phyloP scores from a whole-genome alignment of 768 basidiomycete species.

The Termitomyces titanicus region DNA sequence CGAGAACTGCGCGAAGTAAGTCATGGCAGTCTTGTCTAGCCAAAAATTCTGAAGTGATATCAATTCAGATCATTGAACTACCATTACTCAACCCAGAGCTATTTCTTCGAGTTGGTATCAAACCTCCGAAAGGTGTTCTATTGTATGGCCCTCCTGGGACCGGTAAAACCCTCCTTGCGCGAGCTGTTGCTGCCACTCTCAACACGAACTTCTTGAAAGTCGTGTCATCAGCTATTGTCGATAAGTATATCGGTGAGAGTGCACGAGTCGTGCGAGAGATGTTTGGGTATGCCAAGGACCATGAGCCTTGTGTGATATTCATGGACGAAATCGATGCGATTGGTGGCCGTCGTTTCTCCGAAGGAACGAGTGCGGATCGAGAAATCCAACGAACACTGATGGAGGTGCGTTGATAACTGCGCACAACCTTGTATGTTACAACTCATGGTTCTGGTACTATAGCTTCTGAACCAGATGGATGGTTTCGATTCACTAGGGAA shows the following conservation, averaged over 20 bases:
- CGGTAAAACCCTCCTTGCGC: constrained; percentile 91
- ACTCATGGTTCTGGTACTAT: neutral
- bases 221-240: constrained; percentile 95
- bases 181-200: constrained; percentile 93
- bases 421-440: neutral
- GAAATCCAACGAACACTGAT: constrained; percentile 98
- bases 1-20: constrained; percentile 90
- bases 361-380: constrained; percentile 96
- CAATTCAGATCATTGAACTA: constrained; percentile 83
- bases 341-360: constrained; percentile 82
- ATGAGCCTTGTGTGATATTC: constrained; percentile 98
- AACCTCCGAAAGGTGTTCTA: constrained; percentile 93
- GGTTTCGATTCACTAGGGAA: constrained; percentile 95
- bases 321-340: constrained; percentile 99
- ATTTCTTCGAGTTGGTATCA: constrained; percentile 94
- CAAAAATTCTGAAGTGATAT: neutral
- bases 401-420: constrained; percentile 52
- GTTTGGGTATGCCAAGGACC: constrained; percentile 97
- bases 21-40: constrained; percentile 5
- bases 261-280: constrained; percentile 96
- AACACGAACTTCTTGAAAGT: constrained; percentile 98
- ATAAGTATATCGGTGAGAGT: constrained; percentile 98
- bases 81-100: constrained; percentile 93
- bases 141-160: constrained; percentile 97
- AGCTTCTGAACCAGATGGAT: constrained; percentile 99